Percentiles rank a stretch among this genome's conserved stretches.
These are phyloP conservation scores for Wickerhamiella shivajii DNA, from an alignment of 805 yeast genomes.

Conservation along the genomic window DNA sequence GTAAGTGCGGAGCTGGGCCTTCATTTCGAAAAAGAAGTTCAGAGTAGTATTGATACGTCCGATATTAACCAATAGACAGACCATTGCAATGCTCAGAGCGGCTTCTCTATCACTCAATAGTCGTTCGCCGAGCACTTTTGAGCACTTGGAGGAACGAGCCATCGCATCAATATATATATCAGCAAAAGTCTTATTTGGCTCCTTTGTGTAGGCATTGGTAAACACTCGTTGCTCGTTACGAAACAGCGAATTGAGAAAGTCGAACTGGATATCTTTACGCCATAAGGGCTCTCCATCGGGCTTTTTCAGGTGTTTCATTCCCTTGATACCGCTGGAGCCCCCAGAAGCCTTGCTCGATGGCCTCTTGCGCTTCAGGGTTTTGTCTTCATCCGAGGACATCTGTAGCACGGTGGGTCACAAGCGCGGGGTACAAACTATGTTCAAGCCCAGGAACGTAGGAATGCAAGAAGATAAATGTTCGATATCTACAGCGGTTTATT, in stretches of 20 bases:
- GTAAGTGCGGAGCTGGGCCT: conserved; percentile 79
- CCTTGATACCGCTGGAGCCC: no score
- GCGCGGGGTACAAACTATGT: no score
- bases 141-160: conserved; percentile 70
- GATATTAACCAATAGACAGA: conserved; percentile 74
- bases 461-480: no score
- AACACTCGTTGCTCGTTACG: conserved; percentile 51
- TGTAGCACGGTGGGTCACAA: no score
- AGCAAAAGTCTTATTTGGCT: conserved; percentile 53
- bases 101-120: conserved; percentile 51
- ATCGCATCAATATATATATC: conserved; percentile 71
- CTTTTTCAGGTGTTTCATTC: conserved; percentile 46
- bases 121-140: conserved; percentile 69
- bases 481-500: no score
- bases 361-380: no score
- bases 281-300: conserved; percentile 86
- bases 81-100: conserved; percentile 53
- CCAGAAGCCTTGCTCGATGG: no score
- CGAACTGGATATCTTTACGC: conserved; percentile 77
- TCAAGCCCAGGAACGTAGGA: no score
- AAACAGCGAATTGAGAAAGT: conserved; percentile 52
- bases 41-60: conserved; percentile 93
- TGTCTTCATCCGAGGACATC: no score
- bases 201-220: conserved; percentile 28
- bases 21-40: conserved; percentile 88